Evolutionary conservation across 306 rosid species (phyloP).

Genomic region (Prunus padus): DNA sequence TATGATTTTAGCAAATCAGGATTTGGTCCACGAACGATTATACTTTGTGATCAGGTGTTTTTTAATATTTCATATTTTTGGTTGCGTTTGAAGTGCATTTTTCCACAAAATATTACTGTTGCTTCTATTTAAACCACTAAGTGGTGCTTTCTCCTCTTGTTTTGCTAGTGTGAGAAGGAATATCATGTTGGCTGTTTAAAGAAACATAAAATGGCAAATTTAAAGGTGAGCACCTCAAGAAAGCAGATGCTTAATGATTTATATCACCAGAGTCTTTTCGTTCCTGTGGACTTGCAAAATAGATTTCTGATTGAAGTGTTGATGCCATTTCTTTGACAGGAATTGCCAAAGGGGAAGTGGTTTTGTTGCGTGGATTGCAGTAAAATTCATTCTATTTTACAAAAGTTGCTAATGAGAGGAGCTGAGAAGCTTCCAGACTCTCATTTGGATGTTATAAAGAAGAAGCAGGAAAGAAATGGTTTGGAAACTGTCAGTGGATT

Average conservation of each 20-base stretch:
- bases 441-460: constrained; percentile 63
- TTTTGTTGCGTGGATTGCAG: constrained; percentile 81
- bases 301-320: constrained; percentile 21
- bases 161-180: constrained; percentile 91
- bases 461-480: constrained; percentile 60
- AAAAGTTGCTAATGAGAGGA: constrained; percentile 59
- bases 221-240: constrained; percentile 55
- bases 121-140: background rate
- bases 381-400: constrained; percentile 72
- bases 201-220: constrained; percentile 92
- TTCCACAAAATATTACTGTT: background rate
- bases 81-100: background rate
- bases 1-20: constrained; percentile 97
- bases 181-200: constrained; percentile 96
- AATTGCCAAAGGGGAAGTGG: constrained; percentile 94
- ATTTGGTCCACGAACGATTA: constrained; percentile 96
- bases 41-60: constrained; percentile 94
- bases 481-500: constrained; percentile 48
- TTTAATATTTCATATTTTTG: constrained; percentile 3
- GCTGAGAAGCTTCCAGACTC: constrained; percentile 78
- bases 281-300: constrained; percentile 20
- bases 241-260: constrained; percentile 14
- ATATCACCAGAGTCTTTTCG: constrained; percentile 7
- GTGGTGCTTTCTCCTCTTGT: background rate
- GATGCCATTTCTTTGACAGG: constrained; percentile 50